Evolutionary conservation across 768 basidiomycete species (phyloP).

Genomic region (Mycena galopus): DNA sequence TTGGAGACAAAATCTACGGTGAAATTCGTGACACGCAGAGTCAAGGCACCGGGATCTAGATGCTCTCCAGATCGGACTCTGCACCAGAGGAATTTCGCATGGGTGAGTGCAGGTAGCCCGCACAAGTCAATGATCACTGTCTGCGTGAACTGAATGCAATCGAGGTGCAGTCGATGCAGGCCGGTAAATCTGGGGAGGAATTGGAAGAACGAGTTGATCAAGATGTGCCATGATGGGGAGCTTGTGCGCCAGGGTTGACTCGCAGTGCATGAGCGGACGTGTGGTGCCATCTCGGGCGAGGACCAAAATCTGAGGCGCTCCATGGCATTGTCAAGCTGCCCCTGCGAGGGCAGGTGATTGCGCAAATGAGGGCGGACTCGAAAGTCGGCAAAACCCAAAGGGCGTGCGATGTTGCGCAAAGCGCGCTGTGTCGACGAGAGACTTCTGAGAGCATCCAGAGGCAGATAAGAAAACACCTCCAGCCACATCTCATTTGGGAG

Average conservation of each 20-base stretch:
- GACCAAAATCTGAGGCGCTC: slow-evolving; percentile 3
- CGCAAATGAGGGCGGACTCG: no score
- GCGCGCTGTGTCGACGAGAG: no score
- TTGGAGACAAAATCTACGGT: no score
- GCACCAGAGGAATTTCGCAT: background rate
- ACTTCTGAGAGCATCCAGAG: no score
- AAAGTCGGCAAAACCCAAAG: no score
- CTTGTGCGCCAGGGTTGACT: no score
- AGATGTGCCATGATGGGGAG: background rate
- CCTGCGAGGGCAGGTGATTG: background rate
- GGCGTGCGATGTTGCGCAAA: no score
- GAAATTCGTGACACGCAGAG: no score
- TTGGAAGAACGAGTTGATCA: background rate
- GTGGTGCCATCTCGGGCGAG: background rate
- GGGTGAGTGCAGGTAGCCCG: background rate
- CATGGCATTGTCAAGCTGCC: background rate
- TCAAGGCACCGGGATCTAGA: background rate
- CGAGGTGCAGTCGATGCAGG: background rate
- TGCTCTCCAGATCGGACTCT: background rate
- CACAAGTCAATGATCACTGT: slow-evolving; percentile 2
- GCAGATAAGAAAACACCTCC: no score
- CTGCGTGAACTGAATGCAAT: background rate
- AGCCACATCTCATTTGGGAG: no score
- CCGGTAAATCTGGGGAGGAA: background rate
- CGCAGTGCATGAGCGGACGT: background rate